phyloP scores from a whole-genome alignment of 2,329 filamentous ascomycete species.

The Claviceps paspali region DNA sequence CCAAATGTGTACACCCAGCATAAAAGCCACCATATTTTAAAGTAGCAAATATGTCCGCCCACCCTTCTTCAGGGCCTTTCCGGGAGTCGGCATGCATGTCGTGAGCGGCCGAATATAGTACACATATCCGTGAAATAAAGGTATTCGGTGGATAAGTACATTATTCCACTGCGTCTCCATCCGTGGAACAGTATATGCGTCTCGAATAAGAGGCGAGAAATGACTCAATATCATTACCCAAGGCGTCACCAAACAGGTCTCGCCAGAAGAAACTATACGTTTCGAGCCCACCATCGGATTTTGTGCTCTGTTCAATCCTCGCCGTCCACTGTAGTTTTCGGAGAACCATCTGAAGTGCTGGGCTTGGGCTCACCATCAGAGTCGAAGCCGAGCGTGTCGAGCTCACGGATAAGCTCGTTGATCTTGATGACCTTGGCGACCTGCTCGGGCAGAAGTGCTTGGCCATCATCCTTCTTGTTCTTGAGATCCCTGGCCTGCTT shows the following conservation, averaged over 20 bases:
- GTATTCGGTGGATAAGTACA: no score
- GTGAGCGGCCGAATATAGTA: neutral
- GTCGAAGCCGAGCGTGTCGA: slow-evolving; percentile 75
- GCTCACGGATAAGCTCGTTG: slow-evolving; percentile 76
- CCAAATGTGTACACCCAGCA: no score
- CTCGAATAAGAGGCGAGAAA: no score
- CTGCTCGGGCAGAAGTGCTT: slow-evolving; percentile 76
- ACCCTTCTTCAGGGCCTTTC: no score
- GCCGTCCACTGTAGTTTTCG: neutral
- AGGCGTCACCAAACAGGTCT: neutral
- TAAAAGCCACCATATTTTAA: no score
- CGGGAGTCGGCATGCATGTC: neutral
- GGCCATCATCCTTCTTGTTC: slow-evolving; percentile 79
- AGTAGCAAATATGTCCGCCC: no score
- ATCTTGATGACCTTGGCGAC: slow-evolving; percentile 97
- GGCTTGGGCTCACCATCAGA: slow-evolving; percentile 49
- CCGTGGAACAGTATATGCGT: no score
- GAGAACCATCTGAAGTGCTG: slow-evolving; percentile 5
- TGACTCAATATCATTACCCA: neutral
- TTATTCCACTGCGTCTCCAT: neutral
- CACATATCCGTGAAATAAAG: no score
- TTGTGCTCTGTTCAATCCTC: neutral
- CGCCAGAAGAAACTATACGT: neutral
- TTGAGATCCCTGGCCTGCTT: slow-evolving; percentile 84
- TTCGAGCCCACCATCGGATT: neutral